Conservation (phyloP, 2,329 filamentous ascomycete genomes). For the Magnaporthiopsis poae region DNA sequence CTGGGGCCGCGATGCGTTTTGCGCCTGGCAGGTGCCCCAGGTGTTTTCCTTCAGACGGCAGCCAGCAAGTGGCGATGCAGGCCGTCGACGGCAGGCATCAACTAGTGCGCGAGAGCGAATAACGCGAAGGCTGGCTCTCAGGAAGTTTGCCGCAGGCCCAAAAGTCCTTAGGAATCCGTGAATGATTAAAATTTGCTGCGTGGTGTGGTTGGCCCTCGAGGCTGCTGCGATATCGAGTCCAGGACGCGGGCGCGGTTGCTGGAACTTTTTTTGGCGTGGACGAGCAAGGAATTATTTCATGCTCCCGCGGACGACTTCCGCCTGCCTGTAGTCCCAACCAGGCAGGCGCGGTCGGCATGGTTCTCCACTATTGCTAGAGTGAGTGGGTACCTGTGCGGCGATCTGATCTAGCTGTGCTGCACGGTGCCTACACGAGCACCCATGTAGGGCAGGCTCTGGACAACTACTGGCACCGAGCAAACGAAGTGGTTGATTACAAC, state of each 20-base stretch:
- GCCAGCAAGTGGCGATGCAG: constrained; percentile 8
- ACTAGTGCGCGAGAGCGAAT: not conserved
- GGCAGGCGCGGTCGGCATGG: not conserved
- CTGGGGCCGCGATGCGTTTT: not conserved
- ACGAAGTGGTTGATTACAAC: not conserved
- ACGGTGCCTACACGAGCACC: no score
- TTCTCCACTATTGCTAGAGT: not conserved
- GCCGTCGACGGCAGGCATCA: constrained; percentile 4
- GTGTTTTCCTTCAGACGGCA: constrained; percentile 4
- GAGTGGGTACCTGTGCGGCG: not conserved
- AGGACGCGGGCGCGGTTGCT: not conserved
- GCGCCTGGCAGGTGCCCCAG: not conserved
- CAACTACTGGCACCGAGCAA: no score
- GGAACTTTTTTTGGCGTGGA: not conserved
- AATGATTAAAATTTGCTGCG: not conserved
- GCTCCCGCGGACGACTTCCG: no score
- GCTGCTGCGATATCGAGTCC: not conserved
- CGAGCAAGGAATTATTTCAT: not conserved
- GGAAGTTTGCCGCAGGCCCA: not conserved
- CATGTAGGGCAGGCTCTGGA: no score
- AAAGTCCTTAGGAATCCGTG: not conserved
- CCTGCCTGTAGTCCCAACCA: no score
- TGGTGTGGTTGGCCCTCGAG: not conserved
- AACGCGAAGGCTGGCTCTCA: not conserved
- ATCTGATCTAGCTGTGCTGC: no score